Evolutionary conservation across 2,329 filamentous ascomycete species (phyloP), one percentile per base, ranked within the genome.

Genomic region (Dactylella cylindrospora): DNA sequence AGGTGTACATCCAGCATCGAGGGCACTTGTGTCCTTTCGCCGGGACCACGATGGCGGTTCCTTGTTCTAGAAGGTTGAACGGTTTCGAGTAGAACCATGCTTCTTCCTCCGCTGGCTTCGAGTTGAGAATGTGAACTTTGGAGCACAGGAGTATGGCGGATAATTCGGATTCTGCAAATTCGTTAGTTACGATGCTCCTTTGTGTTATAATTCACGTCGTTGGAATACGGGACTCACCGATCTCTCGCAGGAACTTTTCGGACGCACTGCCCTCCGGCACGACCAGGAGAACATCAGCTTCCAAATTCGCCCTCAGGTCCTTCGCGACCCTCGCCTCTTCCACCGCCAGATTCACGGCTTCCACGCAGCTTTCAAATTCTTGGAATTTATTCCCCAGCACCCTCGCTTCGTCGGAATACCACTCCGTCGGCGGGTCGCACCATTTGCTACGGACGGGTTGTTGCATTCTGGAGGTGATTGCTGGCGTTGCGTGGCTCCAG

Each of bases 1-100:
- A 84, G 19, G 86, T 78, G 72, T 88, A 95, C 64, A 86, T 82
- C 93, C 93, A 98, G 74, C 93, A 98, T 44, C 93, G 79, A 0
- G 81, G 78, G 71, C 93, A 98, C 73, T 97, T 98, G 39, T 78
- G 74, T 9, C 75, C 73, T 10, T 72, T 71, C 0, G 83, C 78
- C 7, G 78, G 74, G 40, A 73, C 33, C 3, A 76, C 70, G 31
- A 68, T 66, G 17, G 68, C 72, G 49, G 26, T 54, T 10, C 61
- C 50, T 7, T 54, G 64, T 1, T 53, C 61, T 13, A 70, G 45
- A 6, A 55, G n/a, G 3, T 26, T 41, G 66, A 67, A 4, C 60
- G 49, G 20, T 71, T 75, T 31, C 70, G 69, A 1, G 76, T 71
- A 65, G 76, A 76, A 15, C 76, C 72, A 69, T 73, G 70, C 74